Conservation (phyloP, 192 early-diverging fungal genomes). For the Mortierella hygrophila region DNA sequence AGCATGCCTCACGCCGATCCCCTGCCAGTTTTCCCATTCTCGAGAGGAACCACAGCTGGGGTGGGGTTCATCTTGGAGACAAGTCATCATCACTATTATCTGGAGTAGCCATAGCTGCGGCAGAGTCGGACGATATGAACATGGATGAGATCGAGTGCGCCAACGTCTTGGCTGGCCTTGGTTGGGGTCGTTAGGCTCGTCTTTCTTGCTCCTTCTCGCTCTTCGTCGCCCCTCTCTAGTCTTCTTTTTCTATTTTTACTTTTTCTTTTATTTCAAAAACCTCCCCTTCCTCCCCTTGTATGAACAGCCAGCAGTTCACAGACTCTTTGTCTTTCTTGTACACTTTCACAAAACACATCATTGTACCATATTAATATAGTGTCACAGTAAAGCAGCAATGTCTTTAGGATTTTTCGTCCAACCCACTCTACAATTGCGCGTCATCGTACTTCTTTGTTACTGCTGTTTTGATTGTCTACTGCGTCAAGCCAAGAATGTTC, state of each 20-base stretch:
- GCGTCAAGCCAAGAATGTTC: background rate
- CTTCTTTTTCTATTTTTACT: slow-evolving; percentile 11
- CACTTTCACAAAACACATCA: background rate
- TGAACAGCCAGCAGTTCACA: background rate
- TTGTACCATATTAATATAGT: slow-evolving; percentile 51
- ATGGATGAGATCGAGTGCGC: slow-evolving; percentile 53
- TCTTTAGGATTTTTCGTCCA: background rate
- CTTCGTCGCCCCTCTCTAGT: background rate
- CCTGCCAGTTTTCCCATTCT: slow-evolving; percentile 19
- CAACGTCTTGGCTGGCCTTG: slow-evolving; percentile 44
- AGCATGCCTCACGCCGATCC: slow-evolving; percentile 13
- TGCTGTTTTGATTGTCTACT: background rate
- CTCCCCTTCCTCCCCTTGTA: background rate
- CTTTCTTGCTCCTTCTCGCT: background rate
- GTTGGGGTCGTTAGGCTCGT: slow-evolving; percentile 33
- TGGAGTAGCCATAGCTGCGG: background rate
- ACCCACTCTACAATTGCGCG: background rate
- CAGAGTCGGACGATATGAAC: slow-evolving; percentile 24
- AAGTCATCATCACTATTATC: background rate
- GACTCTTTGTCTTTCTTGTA: slow-evolving; percentile 9
- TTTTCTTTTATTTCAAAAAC: background rate
- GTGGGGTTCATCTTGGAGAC: background rate
- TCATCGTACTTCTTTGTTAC: background rate
- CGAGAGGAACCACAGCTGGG: slow-evolving; percentile 30
- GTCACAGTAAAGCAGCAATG: slow-evolving; percentile 5